Base-by-base conservation (phyloP, 768 basidiomycete genomes). In the Calocera viscosa region DNA sequence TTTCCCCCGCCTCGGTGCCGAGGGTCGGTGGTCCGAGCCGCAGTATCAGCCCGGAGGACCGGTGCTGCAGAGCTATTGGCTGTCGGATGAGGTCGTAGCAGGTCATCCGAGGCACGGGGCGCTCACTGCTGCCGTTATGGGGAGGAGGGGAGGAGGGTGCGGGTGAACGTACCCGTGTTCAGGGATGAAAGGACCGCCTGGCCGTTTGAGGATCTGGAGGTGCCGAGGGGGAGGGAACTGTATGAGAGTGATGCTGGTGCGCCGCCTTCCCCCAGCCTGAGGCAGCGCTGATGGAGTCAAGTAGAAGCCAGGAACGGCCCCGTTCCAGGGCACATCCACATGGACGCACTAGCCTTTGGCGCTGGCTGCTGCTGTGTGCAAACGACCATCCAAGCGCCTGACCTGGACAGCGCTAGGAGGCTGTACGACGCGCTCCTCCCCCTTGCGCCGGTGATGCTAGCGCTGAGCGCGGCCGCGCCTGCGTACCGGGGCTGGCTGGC, bases 351-450 rank as follows among this genome's bases (percentile, higher is more conserved):
- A 95, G 95, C 94, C 34, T 99, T 99, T 75, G 96, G 96, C 63
- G 98, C 98, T 95, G 96, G 96, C 5, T 98, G 95, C 71, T 95
- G 92, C 73, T 98, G 96, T 76, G 81, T 99, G 63, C 96, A 99
- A 73, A 82, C 97, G 68, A 99, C 96, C 16, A 96, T 98, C 79
- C 96, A 99, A 76, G 89, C 93, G 1, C 96, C 92, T 76, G 92
- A 92, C 78, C 86, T 99, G 28, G 82, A 83, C 38, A 93, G 98
- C 74, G 94, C 96, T 11, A 82, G 93, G 73, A 81, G 90, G 66
- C 85, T 97, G 77, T 99, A 99, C 75, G 96, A 99, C 74, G 91
- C 90, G 19, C 80, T 99, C 65, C 86, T 96, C 22, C 96, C 96
- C 14, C 80, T 99, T 32, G 92, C 92, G 1, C 96, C 96, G 2